Conservation (phyloP, 2,329 filamentous ascomycete genomes). For the Colletotrichum magnum region DNA sequence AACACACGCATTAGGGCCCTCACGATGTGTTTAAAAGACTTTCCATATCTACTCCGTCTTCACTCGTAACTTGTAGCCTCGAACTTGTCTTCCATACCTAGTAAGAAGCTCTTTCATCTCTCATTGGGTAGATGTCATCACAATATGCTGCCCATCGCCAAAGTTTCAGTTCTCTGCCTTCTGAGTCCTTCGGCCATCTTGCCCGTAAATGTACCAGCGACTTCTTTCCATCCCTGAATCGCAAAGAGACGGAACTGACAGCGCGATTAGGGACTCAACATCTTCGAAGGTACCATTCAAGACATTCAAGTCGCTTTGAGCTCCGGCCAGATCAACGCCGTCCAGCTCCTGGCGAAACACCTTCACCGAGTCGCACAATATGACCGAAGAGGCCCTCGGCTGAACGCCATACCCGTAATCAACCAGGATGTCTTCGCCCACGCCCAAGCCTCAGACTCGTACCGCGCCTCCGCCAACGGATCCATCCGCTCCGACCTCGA, state of each 20-base stretch:
- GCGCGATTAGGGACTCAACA: not conserved
- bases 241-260: not conserved
- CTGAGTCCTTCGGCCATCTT: too few relatives aligned
- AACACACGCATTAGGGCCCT: too few relatives aligned
- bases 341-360: conserved; percentile 47
- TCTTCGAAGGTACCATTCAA: conserved; percentile 47
- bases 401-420: conserved; percentile 48
- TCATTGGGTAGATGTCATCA: too few relatives aligned
- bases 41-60: too few relatives aligned
- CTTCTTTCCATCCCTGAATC: not conserved
- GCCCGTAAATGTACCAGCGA: not conserved
- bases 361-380: conserved; percentile 46
- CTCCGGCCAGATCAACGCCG: conserved; percentile 42
- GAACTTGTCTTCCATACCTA: too few relatives aligned
- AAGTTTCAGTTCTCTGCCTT: too few relatives aligned
- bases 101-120: too few relatives aligned
- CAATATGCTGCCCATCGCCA: too few relatives aligned
- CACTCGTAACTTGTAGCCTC: too few relatives aligned
- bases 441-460: conserved; percentile 47
- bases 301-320: conserved; percentile 44
- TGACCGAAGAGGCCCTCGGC: conserved; percentile 44
- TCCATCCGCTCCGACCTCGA: conserved; percentile 55
- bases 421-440: conserved; percentile 45
- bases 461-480: conserved; percentile 39
- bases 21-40: too few relatives aligned